Conservation (phyloP, 352 stramenopile genomes). For the Plasmopara muralis region DNA sequence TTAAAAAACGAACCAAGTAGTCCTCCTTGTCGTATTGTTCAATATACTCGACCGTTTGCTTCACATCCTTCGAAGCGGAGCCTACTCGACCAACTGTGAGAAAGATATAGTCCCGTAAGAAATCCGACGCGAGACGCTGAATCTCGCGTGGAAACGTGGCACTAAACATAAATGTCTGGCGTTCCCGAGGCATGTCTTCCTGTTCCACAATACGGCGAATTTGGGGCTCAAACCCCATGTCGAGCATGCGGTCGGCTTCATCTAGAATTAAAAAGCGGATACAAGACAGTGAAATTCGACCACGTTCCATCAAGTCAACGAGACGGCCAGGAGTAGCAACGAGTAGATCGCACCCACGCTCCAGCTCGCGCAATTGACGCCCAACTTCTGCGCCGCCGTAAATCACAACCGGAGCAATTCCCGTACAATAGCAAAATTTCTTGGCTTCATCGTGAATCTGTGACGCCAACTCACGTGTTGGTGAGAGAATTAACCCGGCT, state of each 20-base stretch:
- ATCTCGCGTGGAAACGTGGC: conserved; percentile 98
- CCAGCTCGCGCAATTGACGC: conserved; percentile 76
- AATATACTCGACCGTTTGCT: conserved; percentile 96
- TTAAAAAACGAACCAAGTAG: conserved; percentile 94
- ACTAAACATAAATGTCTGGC: conserved; percentile 99
- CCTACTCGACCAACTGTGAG: conserved; percentile 97
- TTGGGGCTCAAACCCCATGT: conserved; percentile 99
- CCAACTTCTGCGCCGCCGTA: conserved; percentile 92
- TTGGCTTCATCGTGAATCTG: conserved; percentile 95
- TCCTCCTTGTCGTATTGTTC: conserved; percentile 96
- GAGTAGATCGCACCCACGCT: conserved; percentile 94
- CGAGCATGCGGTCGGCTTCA: conserved; percentile 99
- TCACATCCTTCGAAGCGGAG: conserved; percentile 96
- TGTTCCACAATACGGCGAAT: conserved; percentile 98
- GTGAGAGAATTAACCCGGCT: conserved; percentile 89
- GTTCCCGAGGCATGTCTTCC: conserved; percentile 94
- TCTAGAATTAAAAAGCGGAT: conserved; percentile 97
- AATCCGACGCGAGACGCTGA: conserved; percentile 94
- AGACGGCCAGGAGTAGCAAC: conserved; percentile 96
- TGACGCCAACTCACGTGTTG: conserved; percentile 91
- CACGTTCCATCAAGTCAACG: conserved; percentile 95
- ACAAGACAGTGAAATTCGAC: conserved; percentile 82
- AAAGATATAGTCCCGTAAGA: conserved; percentile 99
- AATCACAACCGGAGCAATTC: conserved; percentile 90
- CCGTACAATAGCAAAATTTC: conserved; percentile 96